Evolutionary conservation across 768 basidiomycete species (phyloP).

Genomic region (Rhizopogon roseolus): DNA sequence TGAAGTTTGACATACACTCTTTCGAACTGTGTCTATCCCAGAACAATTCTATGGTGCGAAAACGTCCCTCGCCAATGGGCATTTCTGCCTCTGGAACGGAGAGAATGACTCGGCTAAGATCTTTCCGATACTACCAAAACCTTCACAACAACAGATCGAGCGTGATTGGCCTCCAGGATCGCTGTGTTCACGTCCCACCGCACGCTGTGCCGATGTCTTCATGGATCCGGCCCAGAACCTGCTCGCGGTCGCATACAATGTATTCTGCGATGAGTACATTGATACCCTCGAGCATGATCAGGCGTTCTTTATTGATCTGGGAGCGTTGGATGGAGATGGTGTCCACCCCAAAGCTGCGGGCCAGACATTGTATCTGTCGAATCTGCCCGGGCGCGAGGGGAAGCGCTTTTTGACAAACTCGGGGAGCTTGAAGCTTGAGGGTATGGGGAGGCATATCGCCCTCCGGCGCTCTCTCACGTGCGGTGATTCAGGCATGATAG

Average conservation of each 20-base stretch:
- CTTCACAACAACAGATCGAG: neutral
- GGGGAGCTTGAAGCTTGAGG: neutral
- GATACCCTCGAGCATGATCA: too few relatives aligned
- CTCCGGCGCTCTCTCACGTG: neutral
- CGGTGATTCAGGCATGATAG: neutral
- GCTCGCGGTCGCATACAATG: neutral
- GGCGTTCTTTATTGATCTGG: neutral
- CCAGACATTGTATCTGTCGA: too few relatives aligned
- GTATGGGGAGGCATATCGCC: neutral
- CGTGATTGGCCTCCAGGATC: too few relatives aligned
- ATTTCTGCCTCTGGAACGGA: neutral
- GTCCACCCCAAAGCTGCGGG: neutral
- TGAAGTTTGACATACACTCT: neutral
- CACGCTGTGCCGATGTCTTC: neutral
- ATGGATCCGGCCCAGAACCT: neutral
- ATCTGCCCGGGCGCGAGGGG: neutral
- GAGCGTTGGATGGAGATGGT: neutral
- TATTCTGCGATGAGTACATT: neutral
- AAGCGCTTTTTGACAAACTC: neutral
- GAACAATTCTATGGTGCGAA: neutral
- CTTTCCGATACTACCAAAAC: neutral
- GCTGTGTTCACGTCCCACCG: neutral
- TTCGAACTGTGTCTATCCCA: neutral
- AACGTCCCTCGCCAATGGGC: neutral
- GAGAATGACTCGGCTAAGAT: neutral